These are phyloP conservation scores for Quercus cerris DNA, from an alignment of 306 rosid species.

Conservation along the genomic window DNA sequence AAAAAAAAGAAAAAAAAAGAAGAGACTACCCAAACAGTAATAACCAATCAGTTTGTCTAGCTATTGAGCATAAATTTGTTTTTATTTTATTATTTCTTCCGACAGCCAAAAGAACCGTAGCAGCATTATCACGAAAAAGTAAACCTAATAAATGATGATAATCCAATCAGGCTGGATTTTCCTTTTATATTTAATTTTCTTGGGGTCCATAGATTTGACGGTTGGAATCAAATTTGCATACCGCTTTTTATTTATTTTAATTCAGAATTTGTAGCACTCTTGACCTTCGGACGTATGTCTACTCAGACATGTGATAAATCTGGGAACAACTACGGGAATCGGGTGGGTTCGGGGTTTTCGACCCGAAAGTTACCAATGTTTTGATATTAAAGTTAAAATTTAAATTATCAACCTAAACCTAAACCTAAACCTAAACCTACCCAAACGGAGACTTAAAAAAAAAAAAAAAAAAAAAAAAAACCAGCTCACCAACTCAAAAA, in stretches of 20 bases:
- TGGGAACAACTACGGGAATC: not conserved
- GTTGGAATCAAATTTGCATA: not conserved
- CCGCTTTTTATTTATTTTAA: not conserved
- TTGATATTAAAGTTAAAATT: too few relatives aligned
- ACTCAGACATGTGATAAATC: not conserved
- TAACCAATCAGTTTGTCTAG: not conserved
- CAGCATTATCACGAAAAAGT: slow-evolving; percentile 13
- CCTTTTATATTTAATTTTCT: not conserved
- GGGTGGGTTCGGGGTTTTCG: not conserved
- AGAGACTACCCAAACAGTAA: not conserved
- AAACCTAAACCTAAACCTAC: too few relatives aligned
- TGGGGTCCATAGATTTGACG: slow-evolving; percentile 19
- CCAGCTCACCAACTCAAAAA: too few relatives aligned
- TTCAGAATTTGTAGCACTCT: not conserved
- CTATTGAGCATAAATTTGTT: not conserved
- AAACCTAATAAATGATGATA: slow-evolving; percentile 15
- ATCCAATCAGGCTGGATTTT: slow-evolving; percentile 23
- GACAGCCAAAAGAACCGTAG: slow-evolving; percentile 20
- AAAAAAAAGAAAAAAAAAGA: too few relatives aligned
- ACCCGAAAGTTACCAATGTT: too few relatives aligned
- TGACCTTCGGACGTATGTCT: not conserved
- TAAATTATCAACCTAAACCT: too few relatives aligned
- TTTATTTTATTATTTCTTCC: not conserved
- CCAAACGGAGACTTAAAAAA: too few relatives aligned
- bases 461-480: too few relatives aligned